phyloP scores from a whole-genome alignment of 2,329 filamentous ascomycete genomes.

The Diaporthe batatas region DNA sequence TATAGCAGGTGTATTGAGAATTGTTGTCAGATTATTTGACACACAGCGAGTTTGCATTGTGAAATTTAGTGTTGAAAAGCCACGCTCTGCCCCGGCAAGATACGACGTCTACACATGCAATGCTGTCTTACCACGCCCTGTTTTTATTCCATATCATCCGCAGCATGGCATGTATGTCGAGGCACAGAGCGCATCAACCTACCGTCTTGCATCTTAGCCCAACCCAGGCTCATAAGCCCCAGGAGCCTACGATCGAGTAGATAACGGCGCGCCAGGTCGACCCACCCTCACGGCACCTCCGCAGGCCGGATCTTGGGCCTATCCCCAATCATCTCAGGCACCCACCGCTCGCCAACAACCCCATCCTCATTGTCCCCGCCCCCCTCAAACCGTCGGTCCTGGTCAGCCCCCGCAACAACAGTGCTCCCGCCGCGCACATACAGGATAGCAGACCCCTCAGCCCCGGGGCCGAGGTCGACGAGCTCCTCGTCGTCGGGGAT shows the following conservation, averaged over 20 bases:
- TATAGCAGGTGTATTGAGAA: neutral
- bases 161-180: too few relatives aligned
- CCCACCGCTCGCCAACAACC: neutral
- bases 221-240: neutral
- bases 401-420: neutral
- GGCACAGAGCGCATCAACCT: neutral
- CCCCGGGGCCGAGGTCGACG: neutral
- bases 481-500: conserved; percentile 17
- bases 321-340: conserved; percentile 6
- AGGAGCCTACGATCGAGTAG: neutral
- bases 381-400: conserved; percentile 10
- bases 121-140: too few relatives aligned
- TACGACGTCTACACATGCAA: too few relatives aligned
- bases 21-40: too few relatives aligned
- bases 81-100: too few relatives aligned
- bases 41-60: too few relatives aligned
- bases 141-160: too few relatives aligned
- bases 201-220: neutral
- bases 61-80: too few relatives aligned
- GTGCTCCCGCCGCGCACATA: neutral
- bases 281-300: neutral
- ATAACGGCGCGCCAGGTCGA: too few relatives aligned
- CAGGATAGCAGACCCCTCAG: conserved; percentile 23
- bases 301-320: neutral
- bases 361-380: neutral